A percentile compares a stretch with the other conserved stretches of the same genome.
Evolutionary conservation across 768 basidiomycete species (phyloP).

Genomic region (Filobasidium wieringae): DNA sequence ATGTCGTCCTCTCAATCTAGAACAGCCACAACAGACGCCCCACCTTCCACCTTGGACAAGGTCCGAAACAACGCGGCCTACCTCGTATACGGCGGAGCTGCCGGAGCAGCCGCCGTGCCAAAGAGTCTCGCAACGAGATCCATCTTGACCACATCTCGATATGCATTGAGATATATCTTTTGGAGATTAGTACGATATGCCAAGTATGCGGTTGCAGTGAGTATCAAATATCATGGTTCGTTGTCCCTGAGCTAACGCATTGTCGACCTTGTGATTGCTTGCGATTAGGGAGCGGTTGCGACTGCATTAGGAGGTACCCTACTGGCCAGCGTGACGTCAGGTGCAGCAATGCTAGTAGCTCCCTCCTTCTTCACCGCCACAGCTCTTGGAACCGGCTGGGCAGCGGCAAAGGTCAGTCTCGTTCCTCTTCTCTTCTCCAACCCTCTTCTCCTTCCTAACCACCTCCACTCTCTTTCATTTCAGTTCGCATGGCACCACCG

Average conservation of each 20-base stretch:
- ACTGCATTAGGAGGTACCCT: constrained; percentile 8
- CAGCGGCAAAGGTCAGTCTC: constrained; percentile 7
- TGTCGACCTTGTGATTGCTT: background rate
- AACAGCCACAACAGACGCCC: background rate
- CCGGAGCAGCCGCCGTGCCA: constrained; percentile 6
- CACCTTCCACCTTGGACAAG: background rate
- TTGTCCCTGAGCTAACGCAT: background rate
- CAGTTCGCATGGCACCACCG: constrained; percentile 9
- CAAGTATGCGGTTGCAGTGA: constrained; percentile 14
- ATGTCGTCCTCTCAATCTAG: background rate
- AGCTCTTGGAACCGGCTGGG: constrained; percentile 10
- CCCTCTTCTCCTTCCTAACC: background rate
- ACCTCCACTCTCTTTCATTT: background rate
- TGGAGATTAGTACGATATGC: constrained; percentile 11
- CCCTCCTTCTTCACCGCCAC: constrained; percentile 9
- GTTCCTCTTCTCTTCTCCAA: background rate
- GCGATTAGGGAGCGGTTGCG: constrained; percentile 5
- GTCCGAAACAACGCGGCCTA: constrained; percentile 5
- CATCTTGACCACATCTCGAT: constrained; percentile 6
- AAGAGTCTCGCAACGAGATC: constrained; percentile 9
- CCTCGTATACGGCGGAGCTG: constrained; percentile 10
- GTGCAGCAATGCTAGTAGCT: constrained; percentile 8
- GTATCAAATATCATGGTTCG: background rate
- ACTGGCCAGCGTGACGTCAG: constrained; percentile 9
- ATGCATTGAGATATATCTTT: constrained; percentile 13